Base-by-base conservation (phyloP, 2,329 filamentous ascomycete species). In the Penicillium sp. region DNA sequence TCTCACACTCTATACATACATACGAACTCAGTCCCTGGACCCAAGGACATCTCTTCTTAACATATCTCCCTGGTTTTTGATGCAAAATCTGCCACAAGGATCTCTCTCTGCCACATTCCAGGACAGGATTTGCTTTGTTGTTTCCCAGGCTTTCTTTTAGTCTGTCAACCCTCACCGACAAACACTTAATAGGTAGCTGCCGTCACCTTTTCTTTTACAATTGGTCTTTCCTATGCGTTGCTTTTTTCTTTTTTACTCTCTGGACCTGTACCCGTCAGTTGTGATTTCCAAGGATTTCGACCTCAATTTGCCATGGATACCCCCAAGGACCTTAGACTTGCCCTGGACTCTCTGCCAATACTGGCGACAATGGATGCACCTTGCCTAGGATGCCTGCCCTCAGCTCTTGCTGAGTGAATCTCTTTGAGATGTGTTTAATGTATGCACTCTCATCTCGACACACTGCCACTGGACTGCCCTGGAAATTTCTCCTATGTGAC, bases 161-260 rank as follows among this genome's bases (percentile, higher is more conserved):
- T 64, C 60, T 60, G 58, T 58, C 57, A 46, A 58, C 58, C 48
- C 36, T 63, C 62, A 56, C 63, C 64, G 61, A 58, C 62, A 58
- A 59, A 66, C 64, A 67, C 53, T 67, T 64, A 70, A 67, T 71
- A 77, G 74, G 74, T 77, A 77, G 74, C 68, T 63, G 68, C 72
- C 72, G 65, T 66, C 61, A 67, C 63, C 60, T 65, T 72, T 70
- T 65, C 60, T 59, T 66, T 67, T 53, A 27, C 48, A 45, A 57
- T 55, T 65, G 43, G 40, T 53, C 14, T 58, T 49, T 59, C 59
- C 60, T 59, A 56, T 58, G 57, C 60, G 55, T 58, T 57, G 59
- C 43, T 61, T 56, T 55, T 51, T 55, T 44, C 54, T 45, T 52
- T 45, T 54, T 53, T 54, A 34, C 50, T 55, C 27, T 36, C 49